Conservation (phyloP, 2,329 filamentous ascomycete species). For the Hyphodiscus sp. region DNA sequence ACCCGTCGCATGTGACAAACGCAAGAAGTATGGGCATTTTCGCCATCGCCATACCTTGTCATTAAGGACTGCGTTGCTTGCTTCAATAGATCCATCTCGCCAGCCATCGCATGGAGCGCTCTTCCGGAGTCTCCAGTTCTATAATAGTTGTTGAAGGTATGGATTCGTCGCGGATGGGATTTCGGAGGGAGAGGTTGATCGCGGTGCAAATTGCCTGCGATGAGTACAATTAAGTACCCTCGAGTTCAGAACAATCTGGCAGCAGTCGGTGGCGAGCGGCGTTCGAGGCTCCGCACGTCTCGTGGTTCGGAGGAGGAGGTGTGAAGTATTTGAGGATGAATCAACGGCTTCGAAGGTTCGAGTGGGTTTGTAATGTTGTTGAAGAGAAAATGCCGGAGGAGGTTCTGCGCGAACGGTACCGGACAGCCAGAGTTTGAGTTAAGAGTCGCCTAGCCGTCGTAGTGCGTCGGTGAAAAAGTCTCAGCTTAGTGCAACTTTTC, state of each 20-base stretch:
- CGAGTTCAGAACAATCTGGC: neutral
- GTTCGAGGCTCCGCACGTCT: neutral
- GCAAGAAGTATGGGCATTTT: conserved; percentile 9
- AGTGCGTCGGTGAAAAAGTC: neutral
- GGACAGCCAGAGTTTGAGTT: too few relatives aligned
- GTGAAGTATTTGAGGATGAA: neutral
- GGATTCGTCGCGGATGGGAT: neutral
- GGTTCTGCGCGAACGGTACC: neutral
- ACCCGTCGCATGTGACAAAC: neutral
- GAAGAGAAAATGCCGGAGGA: neutral
- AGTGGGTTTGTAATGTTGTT: neutral
- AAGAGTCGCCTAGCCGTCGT: neutral
- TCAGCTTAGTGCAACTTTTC: neutral
- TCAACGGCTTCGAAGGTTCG: neutral
- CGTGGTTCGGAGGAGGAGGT: neutral
- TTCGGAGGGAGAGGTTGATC: conserved; percentile 1
- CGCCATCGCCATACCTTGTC: conserved; percentile 27
- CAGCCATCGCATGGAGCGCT: conserved; percentile 22
- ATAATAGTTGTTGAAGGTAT: neutral
- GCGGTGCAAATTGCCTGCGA: neutral
- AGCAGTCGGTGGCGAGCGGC: neutral
- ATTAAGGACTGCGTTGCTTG: conserved; percentile 32
- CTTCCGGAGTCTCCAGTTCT: conserved; percentile 10
- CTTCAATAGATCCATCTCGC: conserved; percentile 26
- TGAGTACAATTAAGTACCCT: neutral